Evolutionary conservation across 441 rosid species (phyloP).

Genomic region (Syzygium syzygioides): DNA sequence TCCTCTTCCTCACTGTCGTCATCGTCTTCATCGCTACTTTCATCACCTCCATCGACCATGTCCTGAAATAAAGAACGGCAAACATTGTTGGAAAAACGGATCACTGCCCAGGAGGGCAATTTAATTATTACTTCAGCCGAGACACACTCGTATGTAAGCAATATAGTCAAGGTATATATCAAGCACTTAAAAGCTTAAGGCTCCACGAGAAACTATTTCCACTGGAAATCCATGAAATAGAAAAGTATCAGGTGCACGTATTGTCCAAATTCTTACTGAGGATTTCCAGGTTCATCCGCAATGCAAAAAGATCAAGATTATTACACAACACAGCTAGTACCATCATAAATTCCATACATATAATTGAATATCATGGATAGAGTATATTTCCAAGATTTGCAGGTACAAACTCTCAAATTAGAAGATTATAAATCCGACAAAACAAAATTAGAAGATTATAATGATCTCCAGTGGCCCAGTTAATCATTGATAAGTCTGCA

Average conservation of each 20-base stretch:
- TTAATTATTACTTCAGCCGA: not conserved
- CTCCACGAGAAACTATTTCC: not conserved
- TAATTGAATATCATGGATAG: not conserved
- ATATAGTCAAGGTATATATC: not conserved
- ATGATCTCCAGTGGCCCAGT: not conserved
- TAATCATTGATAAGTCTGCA: not conserved
- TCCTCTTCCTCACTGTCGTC: constrained; percentile 19
- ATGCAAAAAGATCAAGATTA: not conserved
- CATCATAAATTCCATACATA: not conserved
- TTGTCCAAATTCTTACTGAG: not conserved
- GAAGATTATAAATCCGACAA: not conserved
- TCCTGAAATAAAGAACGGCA: constrained; percentile 15
- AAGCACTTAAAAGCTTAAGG: not conserved
- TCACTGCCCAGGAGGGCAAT: not conserved
- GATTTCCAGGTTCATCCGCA: not conserved
- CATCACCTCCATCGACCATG: constrained; percentile 15
- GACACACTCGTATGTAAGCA: not conserved
- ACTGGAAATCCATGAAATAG: not conserved
- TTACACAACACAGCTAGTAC: not conserved
- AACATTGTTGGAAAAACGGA: constrained; percentile 25
- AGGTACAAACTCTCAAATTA: not conserved
- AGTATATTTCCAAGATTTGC: not conserved
- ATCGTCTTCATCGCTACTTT: constrained; percentile 21
- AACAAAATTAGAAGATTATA: not conserved
- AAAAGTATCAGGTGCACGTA: not conserved